A percentile compares a stretch with the other conserved stretches of the same genome.
Evolutionary conservation across 2,329 filamentous ascomycete species (phyloP).

Genomic region (Fusarium globosum): DNA sequence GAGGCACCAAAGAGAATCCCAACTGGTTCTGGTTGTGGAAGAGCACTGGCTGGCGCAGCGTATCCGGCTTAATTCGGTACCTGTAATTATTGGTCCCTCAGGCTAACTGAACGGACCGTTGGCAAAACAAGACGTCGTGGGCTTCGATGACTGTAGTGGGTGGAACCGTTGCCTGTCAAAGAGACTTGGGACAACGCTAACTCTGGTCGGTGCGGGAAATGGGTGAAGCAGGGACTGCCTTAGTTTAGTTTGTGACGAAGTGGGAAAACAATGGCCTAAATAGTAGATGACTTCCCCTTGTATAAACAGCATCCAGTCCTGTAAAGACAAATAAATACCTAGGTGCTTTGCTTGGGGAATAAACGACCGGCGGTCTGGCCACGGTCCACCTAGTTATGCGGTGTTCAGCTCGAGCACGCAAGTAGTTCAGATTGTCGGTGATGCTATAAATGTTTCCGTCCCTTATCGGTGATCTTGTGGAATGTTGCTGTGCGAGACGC

Average conservation of each 20-base stretch:
- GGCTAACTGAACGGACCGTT: conserved; percentile 30
- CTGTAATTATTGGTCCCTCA: not conserved
- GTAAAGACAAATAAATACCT: not conserved
- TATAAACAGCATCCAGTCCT: not conserved
- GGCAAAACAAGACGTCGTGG: conserved; percentile 34
- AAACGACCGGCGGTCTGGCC: not conserved
- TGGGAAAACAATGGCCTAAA: not conserved
- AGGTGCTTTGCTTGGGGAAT: not conserved
- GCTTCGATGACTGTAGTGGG: conserved; percentile 30
- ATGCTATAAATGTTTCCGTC: conserved; percentile 4
- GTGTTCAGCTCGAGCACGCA: not conserved
- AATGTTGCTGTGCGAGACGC: conserved; percentile 4
- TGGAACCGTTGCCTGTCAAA: conserved; percentile 44
- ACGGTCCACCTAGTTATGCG: not conserved
- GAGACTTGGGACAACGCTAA: conserved; percentile 40
- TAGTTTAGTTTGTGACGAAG: conserved; percentile 8
- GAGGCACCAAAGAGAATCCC: not conserved
- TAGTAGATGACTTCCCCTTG: not conserved
- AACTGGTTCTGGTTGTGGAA: not conserved
- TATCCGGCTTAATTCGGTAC: not conserved
- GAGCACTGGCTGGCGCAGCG: not conserved
- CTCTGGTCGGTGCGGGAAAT: conserved; percentile 34
- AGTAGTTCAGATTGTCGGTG: not conserved
- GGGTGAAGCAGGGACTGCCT: conserved; percentile 30
- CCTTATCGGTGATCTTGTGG: conserved; percentile 21